Percentiles rank a stretch among this genome's conserved stretches.
Evolutionary conservation across 177 flowering plant genomes (phyloP).

Genomic region (Vitis hybrid): DNA sequence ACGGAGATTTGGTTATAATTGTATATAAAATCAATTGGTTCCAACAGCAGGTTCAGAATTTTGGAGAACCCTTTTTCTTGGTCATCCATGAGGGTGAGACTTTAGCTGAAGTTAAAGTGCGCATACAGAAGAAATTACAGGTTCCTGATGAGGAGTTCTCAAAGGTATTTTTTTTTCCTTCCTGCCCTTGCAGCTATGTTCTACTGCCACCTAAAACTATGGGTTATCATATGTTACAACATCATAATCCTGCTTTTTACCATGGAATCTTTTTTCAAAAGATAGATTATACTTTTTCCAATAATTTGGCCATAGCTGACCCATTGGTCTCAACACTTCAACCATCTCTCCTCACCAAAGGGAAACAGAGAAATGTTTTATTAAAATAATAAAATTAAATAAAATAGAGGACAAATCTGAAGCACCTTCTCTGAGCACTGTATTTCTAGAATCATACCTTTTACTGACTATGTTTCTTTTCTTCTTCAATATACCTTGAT

Average conservation of each 20-base stretch:
- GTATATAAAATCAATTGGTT: not conserved
- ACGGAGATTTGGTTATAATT: too few species aligned
- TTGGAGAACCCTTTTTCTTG: slow-evolving; percentile 84
- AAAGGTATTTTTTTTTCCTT: slow-evolving; percentile 40
- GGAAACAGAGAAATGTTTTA: too few species aligned
- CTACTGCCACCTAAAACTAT: too few species aligned
- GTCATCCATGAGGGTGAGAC: slow-evolving; percentile 79
- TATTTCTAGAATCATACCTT: not conserved
- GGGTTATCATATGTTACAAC: too few species aligned
- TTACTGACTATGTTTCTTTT: not conserved
- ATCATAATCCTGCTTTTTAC: too few species aligned
- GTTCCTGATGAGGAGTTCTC: slow-evolving; percentile 83
- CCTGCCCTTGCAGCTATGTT: not conserved
- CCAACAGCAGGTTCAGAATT: slow-evolving; percentile 69
- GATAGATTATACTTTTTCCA: too few species aligned
- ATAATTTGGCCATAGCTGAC: too few species aligned
- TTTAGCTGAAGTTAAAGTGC: slow-evolving; percentile 63
- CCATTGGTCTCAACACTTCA: too few species aligned
- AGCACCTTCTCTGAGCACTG: not conserved
- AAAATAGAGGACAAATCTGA: too few species aligned
- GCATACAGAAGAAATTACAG: slow-evolving; percentile 78
- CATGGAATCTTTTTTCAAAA: too few species aligned
- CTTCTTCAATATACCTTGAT: not conserved
- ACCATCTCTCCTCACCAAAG: too few species aligned
- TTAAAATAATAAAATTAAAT: too few species aligned